Conservation (phyloP, 345 rosid genomes). For the Moricandia moricandioides region DNA sequence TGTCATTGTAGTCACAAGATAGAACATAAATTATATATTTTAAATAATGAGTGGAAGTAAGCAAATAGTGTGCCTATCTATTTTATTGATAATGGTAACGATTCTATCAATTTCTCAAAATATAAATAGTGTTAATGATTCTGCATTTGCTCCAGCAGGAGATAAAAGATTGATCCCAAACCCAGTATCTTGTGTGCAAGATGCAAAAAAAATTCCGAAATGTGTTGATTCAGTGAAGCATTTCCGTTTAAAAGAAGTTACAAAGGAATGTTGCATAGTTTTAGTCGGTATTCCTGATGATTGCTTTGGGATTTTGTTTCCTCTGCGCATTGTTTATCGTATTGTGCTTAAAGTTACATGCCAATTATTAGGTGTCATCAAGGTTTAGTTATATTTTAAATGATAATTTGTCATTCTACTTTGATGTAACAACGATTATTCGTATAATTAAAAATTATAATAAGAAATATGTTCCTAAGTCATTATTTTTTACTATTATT, state of each 20-base stretch:
- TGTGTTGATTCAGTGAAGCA: not conserved
- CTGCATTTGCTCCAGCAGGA: not conserved
- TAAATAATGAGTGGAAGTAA: not conserved
- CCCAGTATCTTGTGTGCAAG: not conserved
- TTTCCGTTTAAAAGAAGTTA: not conserved
- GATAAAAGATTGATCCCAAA: not conserved
- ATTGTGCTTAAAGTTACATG: not conserved
- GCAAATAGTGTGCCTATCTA: not conserved
- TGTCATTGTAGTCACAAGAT: not conserved
- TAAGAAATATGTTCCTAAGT: too few species aligned
- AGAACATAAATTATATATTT: too few species aligned
- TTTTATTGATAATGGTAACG: not conserved
- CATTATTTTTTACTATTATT: too few species aligned
- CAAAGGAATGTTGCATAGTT: not conserved
- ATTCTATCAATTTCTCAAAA: not conserved
- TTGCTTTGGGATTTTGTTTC: not conserved
- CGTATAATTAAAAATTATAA: too few species aligned
- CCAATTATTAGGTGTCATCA: not conserved
- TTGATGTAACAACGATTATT: too few species aligned
- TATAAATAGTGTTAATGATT: not conserved
- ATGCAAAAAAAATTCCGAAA: not conserved
- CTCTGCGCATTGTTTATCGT: not conserved
- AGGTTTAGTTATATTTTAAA: too few species aligned
- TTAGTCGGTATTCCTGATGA: not conserved
- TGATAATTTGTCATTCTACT: too few species aligned